These are phyloP conservation scores for Trichoderma endophyticum DNA, from an alignment of 2,329 filamentous ascomycete genomes.

Conservation along the genomic window DNA sequence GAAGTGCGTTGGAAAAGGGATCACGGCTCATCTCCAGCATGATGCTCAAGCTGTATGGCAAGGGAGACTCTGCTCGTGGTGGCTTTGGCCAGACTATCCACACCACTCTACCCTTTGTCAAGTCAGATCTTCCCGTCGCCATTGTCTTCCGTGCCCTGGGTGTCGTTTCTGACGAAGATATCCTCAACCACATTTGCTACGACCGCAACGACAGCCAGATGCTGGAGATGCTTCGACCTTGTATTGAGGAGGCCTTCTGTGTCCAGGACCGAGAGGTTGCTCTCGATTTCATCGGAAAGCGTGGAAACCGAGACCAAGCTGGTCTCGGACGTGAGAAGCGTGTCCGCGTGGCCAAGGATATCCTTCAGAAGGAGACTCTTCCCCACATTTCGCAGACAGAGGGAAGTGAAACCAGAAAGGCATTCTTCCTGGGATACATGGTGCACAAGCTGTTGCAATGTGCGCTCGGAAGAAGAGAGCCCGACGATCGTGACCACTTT, in stretches of 20 bases:
- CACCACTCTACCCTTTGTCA: slow-evolving; percentile 89
- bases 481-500: slow-evolving; percentile 97
- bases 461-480: slow-evolving; percentile 85
- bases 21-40: slow-evolving; percentile 91
- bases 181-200: slow-evolving; percentile 96
- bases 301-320: slow-evolving; percentile 61
- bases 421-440: slow-evolving; percentile 99
- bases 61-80: slow-evolving; percentile 73
- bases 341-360: slow-evolving; percentile 86
- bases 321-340: slow-evolving; percentile 80
- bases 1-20: slow-evolving; percentile 94
- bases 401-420: slow-evolving; percentile 92
- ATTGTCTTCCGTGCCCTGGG: slow-evolving; percentile 95
- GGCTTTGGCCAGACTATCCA: slow-evolving; percentile 85
- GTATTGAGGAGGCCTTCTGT: slow-evolving; percentile 93
- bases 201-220: slow-evolving; percentile 93
- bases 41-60: slow-evolving; percentile 84
- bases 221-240: slow-evolving; percentile 95
- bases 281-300: slow-evolving; percentile 91
- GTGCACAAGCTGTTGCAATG: slow-evolving; percentile 93
- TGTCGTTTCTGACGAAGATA: slow-evolving; percentile 96
- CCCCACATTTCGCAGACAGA: slow-evolving; percentile 95
- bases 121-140: slow-evolving; percentile 86
- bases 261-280: slow-evolving; percentile 95
- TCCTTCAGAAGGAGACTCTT: slow-evolving; percentile 93